phyloP scores from a whole-genome alignment of 768 basidiomycete species.

The Tubosaeta sp. region DNA sequence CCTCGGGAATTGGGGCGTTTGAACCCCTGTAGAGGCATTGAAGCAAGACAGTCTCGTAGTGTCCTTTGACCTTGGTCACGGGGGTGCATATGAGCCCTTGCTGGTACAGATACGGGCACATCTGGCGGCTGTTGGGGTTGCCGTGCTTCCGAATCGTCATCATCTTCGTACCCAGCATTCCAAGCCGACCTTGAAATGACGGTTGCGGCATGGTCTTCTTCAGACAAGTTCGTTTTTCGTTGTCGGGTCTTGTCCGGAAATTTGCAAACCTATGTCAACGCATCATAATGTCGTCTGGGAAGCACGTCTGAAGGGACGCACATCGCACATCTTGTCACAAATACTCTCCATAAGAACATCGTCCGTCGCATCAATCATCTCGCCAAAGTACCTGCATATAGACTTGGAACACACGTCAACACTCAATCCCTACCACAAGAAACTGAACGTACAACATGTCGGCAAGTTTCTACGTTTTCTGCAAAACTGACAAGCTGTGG shows the following conservation, averaged over 20 bases:
- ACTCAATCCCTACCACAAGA: too few species aligned
- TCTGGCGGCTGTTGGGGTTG: conserved; percentile 2
- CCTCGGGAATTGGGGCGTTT: conserved; percentile 21
- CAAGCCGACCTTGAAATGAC: conserved; percentile 11
- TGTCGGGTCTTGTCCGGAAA: conserved; percentile 61
- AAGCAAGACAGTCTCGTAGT: conserved; percentile 18
- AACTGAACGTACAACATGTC: conserved; percentile 58
- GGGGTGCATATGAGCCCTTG: neutral
- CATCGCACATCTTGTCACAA: too few species aligned
- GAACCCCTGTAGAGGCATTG: conserved; percentile 14
- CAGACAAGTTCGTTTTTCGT: conserved; percentile 48
- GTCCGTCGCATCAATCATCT: conserved; percentile 51
- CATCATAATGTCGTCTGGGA: neutral
- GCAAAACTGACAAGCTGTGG: conserved; percentile 48
- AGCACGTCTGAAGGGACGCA: too few species aligned
- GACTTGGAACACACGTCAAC: conserved; percentile 35
- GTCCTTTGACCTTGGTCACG: conserved; percentile 16
- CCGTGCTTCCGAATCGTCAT: conserved; percentile 14
- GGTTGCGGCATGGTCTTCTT: conserved; percentile 30
- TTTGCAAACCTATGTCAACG: conserved; percentile 64
- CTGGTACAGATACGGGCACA: neutral
- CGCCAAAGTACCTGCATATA: conserved; percentile 81
- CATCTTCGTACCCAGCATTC: conserved; percentile 25
- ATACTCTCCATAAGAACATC: conserved; percentile 34
- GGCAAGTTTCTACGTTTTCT: conserved; percentile 55